A percentile compares a stretch with the other conserved stretches of the same genome.
Conservation (phyloP, 164 flowering plant species). For the Stephania cephalantha region DNA sequence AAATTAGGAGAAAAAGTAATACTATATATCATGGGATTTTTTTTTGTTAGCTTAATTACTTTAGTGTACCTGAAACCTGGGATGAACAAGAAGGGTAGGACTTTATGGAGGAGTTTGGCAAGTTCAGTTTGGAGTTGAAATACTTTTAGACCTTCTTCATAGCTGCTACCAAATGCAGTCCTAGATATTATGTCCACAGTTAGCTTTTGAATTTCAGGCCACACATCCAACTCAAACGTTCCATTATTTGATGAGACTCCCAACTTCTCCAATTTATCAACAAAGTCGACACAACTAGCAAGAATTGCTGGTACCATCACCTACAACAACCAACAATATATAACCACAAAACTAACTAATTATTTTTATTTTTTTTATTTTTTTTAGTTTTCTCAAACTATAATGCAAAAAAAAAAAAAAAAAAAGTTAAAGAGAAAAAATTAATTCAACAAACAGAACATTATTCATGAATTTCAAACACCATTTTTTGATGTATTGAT, state of each 20-base stretch:
- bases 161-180: conserved; percentile 34
- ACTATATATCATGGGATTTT: no score
- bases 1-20: no score
- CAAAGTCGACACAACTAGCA: conserved; percentile 21
- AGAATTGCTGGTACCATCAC: conserved; percentile 26
- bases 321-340: conserved; percentile 12
- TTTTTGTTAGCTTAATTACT: neutral
- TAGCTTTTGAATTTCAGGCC: conserved; percentile 21
- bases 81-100: neutral
- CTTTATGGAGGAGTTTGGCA: conserved; percentile 4
- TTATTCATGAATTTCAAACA: no score
- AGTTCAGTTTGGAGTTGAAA: conserved; percentile 33
- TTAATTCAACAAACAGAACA: no score
- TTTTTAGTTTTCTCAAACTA: neutral
- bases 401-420: neutral
- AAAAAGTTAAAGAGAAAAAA: no score
- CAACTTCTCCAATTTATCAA: conserved; percentile 20
- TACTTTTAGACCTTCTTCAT: conserved; percentile 31
- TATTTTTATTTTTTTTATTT: no score
- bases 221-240: conserved; percentile 27
- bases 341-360: neutral
- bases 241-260: neutral
- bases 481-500: no score
- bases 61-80: conserved; percentile 3
- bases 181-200: conserved; percentile 30